These are phyloP conservation scores for Candida anutae DNA, from an alignment of 1,139 yeast species.

Conservation along the genomic window DNA sequence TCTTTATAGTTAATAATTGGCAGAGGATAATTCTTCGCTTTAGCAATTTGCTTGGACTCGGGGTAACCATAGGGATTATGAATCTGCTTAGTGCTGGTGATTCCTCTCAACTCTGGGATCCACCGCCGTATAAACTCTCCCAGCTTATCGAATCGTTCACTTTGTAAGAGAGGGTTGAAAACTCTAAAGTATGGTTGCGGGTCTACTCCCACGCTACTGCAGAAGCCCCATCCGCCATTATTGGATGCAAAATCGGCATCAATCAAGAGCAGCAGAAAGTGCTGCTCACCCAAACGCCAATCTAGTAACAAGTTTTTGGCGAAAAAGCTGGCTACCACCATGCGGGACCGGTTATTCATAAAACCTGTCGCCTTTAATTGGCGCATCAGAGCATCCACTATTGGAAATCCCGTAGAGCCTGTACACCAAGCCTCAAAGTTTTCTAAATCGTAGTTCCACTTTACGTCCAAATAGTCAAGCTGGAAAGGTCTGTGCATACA, in stretches of 20 bases:
- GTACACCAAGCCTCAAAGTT: constrained; percentile 41
- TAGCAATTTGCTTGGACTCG: constrained; percentile 7
- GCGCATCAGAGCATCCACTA: constrained; percentile 53
- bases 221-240: constrained; percentile 53
- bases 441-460: constrained; percentile 32
- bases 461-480: constrained; percentile 27
- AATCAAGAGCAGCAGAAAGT: constrained; percentile 39
- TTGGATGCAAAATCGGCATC: constrained; percentile 51
- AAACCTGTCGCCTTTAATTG: constrained; percentile 42
- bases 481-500: constrained; percentile 45
- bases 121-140: constrained; percentile 41
- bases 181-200: constrained; percentile 52
- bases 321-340: constrained; percentile 46
- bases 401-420: constrained; percentile 48
- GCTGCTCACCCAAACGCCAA: constrained; percentile 49
- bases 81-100: constrained; percentile 17
- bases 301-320: constrained; percentile 46
- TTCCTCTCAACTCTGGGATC: constrained; percentile 40
- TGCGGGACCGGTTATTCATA: constrained; percentile 45
- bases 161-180: constrained; percentile 46
- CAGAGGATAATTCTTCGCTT: constrained; percentile 27
- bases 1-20: constrained; percentile 34
- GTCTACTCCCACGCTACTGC: constrained; percentile 44
- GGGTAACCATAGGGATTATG: constrained; percentile 30
- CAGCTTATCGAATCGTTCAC: constrained; percentile 39